phyloP scores from a whole-genome alignment of 495 filamentous ascomycete species.

The Penicillium paxilli region DNA sequence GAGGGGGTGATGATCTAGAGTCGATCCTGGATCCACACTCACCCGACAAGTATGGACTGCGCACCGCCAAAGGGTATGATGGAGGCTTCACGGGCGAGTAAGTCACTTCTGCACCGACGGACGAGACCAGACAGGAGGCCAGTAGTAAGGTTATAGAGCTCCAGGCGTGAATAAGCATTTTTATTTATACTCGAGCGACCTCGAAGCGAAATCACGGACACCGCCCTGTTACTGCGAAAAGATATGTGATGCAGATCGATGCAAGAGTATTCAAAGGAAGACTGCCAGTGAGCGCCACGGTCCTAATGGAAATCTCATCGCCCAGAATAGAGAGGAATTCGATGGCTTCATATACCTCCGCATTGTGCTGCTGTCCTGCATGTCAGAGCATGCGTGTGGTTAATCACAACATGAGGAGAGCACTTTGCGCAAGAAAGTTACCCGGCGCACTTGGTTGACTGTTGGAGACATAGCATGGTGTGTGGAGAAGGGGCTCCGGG shows the following conservation, averaged over 20 bases:
- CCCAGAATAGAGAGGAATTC: conserved; percentile 2
- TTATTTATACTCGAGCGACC: neutral
- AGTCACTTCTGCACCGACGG: conserved; percentile 12
- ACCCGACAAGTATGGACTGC: conserved; percentile 43
- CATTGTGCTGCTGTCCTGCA: neutral
- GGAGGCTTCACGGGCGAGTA: conserved; percentile 38
- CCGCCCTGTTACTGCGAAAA: too few relatives aligned
- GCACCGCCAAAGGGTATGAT: conserved; percentile 43
- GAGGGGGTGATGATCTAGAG: too few relatives aligned
- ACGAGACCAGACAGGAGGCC: conserved; percentile 9
- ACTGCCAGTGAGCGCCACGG: too few relatives aligned
- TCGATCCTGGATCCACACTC: too few relatives aligned
- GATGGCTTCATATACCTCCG: conserved; percentile 16
- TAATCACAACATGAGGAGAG: conserved; percentile 25
- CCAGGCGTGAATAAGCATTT: conserved; percentile 11
- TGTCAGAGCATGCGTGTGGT: neutral
- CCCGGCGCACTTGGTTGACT: conserved; percentile 9
- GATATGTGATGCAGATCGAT: too few relatives aligned
- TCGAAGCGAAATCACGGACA: neutral
- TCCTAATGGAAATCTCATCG: neutral
- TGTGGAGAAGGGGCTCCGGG: neutral
- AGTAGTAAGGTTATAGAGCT: conserved; percentile 5
- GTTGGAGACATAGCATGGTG: neutral
- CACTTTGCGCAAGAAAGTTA: conserved; percentile 17
- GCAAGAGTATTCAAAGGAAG: neutral